These are phyloP conservation scores for Paradendryphiella salina DNA, from an alignment of 2,329 filamentous ascomycete species.

Conservation along the genomic window DNA sequence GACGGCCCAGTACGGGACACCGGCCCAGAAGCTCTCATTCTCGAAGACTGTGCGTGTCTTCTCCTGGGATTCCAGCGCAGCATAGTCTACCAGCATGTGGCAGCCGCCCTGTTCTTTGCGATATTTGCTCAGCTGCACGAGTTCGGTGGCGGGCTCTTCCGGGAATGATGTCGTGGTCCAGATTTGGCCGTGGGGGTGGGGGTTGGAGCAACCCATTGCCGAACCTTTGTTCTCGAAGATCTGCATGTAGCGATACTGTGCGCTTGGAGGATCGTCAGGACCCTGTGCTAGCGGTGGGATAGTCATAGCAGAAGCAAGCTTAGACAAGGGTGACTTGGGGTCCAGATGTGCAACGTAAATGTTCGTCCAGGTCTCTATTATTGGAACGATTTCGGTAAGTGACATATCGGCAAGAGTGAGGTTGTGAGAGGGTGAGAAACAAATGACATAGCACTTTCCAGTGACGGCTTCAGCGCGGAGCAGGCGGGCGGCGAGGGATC, in stretches of 20 bases:
- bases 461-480: conserved; percentile 84
- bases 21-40: conserved; percentile 79
- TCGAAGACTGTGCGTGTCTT: conserved; percentile 84
- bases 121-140: conserved; percentile 79
- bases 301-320: conserved; percentile 52
- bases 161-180: conserved; percentile 93
- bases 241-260: conserved; percentile 95
- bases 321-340: conserved; percentile 65
- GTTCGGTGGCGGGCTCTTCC: conserved; percentile 82
- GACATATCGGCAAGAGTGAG: conserved; percentile 89
- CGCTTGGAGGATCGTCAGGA: conserved; percentile 58
- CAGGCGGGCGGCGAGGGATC: conserved; percentile 69
- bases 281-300: conserved; percentile 54
- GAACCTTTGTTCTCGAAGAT: conserved; percentile 99
- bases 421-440: conserved; percentile 89
- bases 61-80: conserved; percentile 77
- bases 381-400: conserved; percentile 73
- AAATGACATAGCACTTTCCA: conserved; percentile 95
- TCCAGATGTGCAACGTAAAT: conserved; percentile 84
- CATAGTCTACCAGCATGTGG: conserved; percentile 85
- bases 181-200: conserved; percentile 93
- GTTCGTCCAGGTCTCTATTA: conserved; percentile 87
- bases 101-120: conserved; percentile 69
- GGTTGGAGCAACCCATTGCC: conserved; percentile 98
- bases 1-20: conserved; percentile 96